phyloP scores from a whole-genome alignment of 768 basidiomycete genomes.

The Saitozyma sp. region DNA sequence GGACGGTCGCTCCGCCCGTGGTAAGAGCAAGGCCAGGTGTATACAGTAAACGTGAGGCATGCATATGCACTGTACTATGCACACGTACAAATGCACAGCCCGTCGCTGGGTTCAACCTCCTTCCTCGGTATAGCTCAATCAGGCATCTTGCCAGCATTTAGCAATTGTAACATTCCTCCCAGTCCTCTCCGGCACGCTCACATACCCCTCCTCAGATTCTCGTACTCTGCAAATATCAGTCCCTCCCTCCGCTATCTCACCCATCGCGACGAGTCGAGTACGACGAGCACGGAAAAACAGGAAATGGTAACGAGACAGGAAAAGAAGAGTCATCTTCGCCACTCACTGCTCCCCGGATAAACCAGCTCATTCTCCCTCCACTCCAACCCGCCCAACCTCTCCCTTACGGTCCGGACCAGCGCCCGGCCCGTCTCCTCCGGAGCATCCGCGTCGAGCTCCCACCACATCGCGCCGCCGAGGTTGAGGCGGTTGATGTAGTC shows the following conservation, averaged over 20 bases:
- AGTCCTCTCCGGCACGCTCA: too few relatives aligned
- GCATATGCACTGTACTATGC: too few relatives aligned
- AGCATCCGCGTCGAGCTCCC: slow-evolving; percentile 78
- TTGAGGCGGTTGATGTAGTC: slow-evolving; percentile 73
- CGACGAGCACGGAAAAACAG: slow-evolving; percentile 28
- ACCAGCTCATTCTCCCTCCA: slow-evolving; percentile 73
- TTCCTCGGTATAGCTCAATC: too few relatives aligned
- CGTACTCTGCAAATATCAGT: slow-evolving; percentile 56
- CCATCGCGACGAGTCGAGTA: too few relatives aligned
- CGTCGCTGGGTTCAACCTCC: too few relatives aligned
- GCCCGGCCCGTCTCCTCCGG: slow-evolving; percentile 62
- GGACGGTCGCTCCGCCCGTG: too few relatives aligned
- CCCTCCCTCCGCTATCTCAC: slow-evolving; percentile 63
- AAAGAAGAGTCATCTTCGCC: slow-evolving; percentile 3
- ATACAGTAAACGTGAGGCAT: too few relatives aligned
- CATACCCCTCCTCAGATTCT: slow-evolving; percentile 43
- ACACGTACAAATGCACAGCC: too few relatives aligned
- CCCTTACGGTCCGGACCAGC: slow-evolving; percentile 71
- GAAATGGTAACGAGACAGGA: slow-evolving; percentile 55
- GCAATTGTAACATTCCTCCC: too few relatives aligned
- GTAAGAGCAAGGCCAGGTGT: too few relatives aligned
- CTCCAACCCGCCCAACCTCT: slow-evolving; percentile 73
- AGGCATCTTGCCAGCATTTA: too few relatives aligned
- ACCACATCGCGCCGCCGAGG: slow-evolving; percentile 86
- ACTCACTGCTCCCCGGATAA: slow-evolving; percentile 58